Evolutionary conservation across 768 basidiomycete genomes (phyloP), one percentile per base, ranked within the genome.

Genomic region (Roridomyces roridus): DNA sequence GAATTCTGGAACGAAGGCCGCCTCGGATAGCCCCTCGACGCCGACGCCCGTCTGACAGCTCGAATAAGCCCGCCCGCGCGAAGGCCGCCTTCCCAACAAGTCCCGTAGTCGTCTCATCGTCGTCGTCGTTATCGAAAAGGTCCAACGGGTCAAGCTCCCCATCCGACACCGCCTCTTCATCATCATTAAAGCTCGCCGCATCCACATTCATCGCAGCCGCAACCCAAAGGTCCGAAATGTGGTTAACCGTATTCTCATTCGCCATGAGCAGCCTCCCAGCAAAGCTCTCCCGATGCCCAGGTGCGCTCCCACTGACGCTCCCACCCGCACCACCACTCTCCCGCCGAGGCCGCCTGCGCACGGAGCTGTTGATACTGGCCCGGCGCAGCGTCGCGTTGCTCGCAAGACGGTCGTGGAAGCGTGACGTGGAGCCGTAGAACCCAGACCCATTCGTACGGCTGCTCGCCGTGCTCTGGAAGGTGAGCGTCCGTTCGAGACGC

Each of bases 171-270:
- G 59, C 68, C 48, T 82, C 85, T 40, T 76, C 74, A 52, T 86
- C 87, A 11, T 73, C 76, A 63, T 87, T 85, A 57, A 90, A 91
- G 53, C 94, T 87, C 61, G 94, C 94, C 63, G 91, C 90, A 67
- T 96, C 95, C 26, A 89, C 93, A 57, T 96, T 97, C 76, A 96
- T 93, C 6, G 96, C 97, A 20, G 96, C 91, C 5, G 94, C 94
- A 47, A 98, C 93, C 97, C 97, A 99, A 18, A 99, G 77, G 72
- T 98, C 96, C 23, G 94, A 92, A 66, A 99, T 92, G 63, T 89
- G 94, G 53, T 92, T 96, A 5, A 95, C 94, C 12, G 93, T 90
- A 64, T 94, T 91, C 73, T 97, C 95, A 72, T 97, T 97, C 18
- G 96, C 96, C 77, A 96, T 86, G 40, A 96, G 74, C 21, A 96